phyloP scores from a whole-genome alignment of 352 stramenopile genomes.

The Peronospora destructor region DNA sequence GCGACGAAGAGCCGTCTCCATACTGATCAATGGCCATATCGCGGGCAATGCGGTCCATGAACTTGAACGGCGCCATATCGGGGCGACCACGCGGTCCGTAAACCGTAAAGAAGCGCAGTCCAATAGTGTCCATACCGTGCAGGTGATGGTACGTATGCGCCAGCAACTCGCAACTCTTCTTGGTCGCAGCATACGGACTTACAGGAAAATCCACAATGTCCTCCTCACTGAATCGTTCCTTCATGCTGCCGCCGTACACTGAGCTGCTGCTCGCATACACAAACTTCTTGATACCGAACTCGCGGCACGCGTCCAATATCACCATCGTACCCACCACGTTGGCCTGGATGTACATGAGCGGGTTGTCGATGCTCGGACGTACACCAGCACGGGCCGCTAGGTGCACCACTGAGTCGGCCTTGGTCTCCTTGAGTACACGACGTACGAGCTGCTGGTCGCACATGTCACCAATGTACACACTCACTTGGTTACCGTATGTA shows the following conservation, averaged over 20 bases:
- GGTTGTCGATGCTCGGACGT: constrained; percentile 95
- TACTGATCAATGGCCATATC: constrained; percentile 94
- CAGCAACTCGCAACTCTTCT: constrained; percentile 96
- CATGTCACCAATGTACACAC: constrained; percentile 89
- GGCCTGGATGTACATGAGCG: constrained; percentile 95
- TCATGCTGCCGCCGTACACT: constrained; percentile 92
- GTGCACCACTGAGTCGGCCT: constrained; percentile 88
- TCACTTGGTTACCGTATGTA: constrained; percentile 51
- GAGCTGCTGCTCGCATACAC: constrained; percentile 94
- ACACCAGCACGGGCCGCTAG: constrained; percentile 95
- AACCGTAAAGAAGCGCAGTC: constrained; percentile 98
- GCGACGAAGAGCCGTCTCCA: constrained; percentile 90
- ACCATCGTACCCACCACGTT: constrained; percentile 93
- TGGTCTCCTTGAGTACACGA: constrained; percentile 83
- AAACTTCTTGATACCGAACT: constrained; percentile 90
- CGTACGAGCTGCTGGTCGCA: constrained; percentile 90
- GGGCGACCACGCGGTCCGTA: constrained; percentile 93
- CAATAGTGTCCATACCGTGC: constrained; percentile 92
- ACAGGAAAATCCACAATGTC: constrained; percentile 92
- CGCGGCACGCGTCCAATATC: constrained; percentile 88
- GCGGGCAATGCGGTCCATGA: constrained; percentile 91
- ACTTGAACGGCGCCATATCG: constrained; percentile 99
- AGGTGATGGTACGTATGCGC: constrained; percentile 96
- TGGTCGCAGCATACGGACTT: constrained; percentile 94
- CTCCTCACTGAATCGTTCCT: constrained; percentile 86